Conservation (phyloP, 2,329 filamentous ascomycete genomes). For the Phoma sp. region DNA sequence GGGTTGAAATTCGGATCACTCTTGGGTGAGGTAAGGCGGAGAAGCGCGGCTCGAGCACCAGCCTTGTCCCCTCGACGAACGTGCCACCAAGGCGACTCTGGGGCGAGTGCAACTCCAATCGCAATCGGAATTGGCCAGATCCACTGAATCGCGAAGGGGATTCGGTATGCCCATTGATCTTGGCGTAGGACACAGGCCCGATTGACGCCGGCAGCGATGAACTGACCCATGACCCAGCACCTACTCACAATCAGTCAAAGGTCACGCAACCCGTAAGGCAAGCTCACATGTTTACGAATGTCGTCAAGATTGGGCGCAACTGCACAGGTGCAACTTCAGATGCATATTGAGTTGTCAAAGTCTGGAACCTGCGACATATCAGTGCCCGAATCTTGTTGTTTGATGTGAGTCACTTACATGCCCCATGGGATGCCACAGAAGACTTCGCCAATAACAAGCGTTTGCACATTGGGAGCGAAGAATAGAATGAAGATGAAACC, state of each 20-base stretch:
- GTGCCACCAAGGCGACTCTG: conserved; percentile 76
- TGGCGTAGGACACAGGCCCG: conserved; percentile 68
- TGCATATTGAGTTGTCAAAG: conserved; percentile 55
- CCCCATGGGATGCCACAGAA: conserved; percentile 56
- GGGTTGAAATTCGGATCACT: conserved; percentile 62
- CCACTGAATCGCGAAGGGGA: conserved; percentile 74
- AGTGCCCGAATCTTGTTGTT: not conserved
- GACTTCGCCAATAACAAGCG: conserved; percentile 53
- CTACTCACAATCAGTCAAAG: conserved; percentile 8
- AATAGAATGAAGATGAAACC: conserved; percentile 56
- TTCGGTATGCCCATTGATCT: conserved; percentile 72
- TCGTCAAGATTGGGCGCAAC: conserved; percentile 62
- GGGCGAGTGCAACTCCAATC: conserved; percentile 70
- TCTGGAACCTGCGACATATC: conserved; percentile 46
- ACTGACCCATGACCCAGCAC: conserved; percentile 76
- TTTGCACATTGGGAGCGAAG: conserved; percentile 52
- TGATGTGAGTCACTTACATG: conserved; percentile 27
- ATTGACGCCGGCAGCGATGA: conserved; percentile 74
- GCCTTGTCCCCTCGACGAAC: conserved; percentile 68
- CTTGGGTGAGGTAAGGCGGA: conserved; percentile 68
- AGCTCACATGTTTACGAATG: conserved; percentile 70
- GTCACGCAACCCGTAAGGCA: not conserved
- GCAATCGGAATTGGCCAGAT: conserved; percentile 74
- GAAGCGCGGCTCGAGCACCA: conserved; percentile 69
- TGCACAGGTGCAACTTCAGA: conserved; percentile 72